Percentiles rank a stretch among this genome's conserved stretches.
These are phyloP conservation scores for Ganoderma leucocontextum DNA, from an alignment of 1,284 basidiomycete genomes.

Conservation along the genomic window DNA sequence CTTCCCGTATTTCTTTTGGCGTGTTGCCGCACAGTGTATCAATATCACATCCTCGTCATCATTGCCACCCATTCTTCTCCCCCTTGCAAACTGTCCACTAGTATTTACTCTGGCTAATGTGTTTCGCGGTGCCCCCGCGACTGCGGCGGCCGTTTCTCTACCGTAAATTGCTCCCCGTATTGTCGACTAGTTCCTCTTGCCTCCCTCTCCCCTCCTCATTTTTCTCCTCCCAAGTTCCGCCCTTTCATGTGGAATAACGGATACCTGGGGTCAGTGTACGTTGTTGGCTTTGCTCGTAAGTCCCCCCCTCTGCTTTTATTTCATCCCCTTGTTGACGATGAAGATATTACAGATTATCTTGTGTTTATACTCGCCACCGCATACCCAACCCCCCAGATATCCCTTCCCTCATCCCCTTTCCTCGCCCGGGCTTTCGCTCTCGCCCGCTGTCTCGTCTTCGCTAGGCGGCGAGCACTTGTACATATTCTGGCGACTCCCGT, in stretches of 20 bases:
- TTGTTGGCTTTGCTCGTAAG: constrained; percentile 39
- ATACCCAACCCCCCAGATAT: constrained; percentile 32
- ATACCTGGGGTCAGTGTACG: constrained; percentile 35
- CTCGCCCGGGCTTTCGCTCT: constrained; percentile 8
- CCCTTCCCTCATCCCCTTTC: constrained; percentile 12
- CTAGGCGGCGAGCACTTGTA: constrained; percentile 20
- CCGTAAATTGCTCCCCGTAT: constrained; percentile 36
- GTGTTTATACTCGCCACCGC: constrained; percentile 35
- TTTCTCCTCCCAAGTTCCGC: constrained; percentile 2
- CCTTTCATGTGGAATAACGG: constrained; percentile 28
- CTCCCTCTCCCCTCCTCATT: constrained; percentile 12
- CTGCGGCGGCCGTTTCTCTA: constrained; percentile 29
- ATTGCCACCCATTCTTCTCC: constrained; percentile 28
- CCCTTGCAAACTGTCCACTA: constrained; percentile 39
- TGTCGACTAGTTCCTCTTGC: constrained; percentile 22
- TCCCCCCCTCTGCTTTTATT: background rate
- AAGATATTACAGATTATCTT: constrained; percentile 19
- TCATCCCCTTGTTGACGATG: background rate
- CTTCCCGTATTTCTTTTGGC: constrained; percentile 29
- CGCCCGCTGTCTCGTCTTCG: background rate
- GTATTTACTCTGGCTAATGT: constrained; percentile 34
- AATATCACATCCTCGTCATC: constrained; percentile 41
- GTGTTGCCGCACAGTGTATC: constrained; percentile 44
- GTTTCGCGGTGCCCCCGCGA: constrained; percentile 21
- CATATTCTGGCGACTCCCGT: constrained; percentile 24